A percentile compares a stretch with the other conserved stretches of the same genome.
phyloP scores from a whole-genome alignment of 1,284 basidiomycete species.

The Heterobasidion irregulare region DNA sequence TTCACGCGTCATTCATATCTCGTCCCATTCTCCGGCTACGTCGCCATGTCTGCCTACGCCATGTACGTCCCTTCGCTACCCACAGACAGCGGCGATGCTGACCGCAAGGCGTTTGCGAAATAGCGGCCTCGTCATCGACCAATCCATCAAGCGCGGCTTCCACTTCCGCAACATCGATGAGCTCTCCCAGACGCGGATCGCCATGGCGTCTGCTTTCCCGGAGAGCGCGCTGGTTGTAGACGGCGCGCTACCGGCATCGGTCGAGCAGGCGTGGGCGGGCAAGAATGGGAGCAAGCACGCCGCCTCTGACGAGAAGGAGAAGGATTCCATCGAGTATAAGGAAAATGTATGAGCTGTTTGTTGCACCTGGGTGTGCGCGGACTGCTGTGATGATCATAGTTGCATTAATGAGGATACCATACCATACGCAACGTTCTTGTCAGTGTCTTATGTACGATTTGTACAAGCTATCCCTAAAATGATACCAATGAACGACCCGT shows the following conservation, averaged over 20 bases:
- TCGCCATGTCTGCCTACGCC: slow-evolving; percentile 51
- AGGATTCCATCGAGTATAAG: neutral
- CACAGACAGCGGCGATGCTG: neutral
- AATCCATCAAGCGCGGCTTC: slow-evolving; percentile 41
- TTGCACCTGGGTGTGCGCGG: neutral
- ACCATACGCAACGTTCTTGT: too few species aligned
- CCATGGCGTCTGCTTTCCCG: neutral
- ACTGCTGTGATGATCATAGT: too few species aligned
- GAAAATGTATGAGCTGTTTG: neutral
- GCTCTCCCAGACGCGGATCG: slow-evolving; percentile 13
- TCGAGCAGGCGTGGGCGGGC: neutral
- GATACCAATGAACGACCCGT: too few species aligned
- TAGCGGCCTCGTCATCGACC: slow-evolving; percentile 46
- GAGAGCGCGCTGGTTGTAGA: neutral
- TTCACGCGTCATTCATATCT: slow-evolving; percentile 49
- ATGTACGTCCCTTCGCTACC: slow-evolving; percentile 23
- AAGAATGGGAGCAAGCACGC: neutral
- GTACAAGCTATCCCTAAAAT: too few species aligned
- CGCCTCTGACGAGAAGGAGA: neutral
- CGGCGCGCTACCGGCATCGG: neutral
- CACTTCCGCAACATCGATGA: slow-evolving; percentile 41
- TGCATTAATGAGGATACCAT: too few species aligned
- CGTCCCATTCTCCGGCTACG: slow-evolving; percentile 50
- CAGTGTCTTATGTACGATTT: too few species aligned
- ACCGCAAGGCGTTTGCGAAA: neutral